phyloP scores from a whole-genome alignment of 352 stramenopile genomes.

The Phytophthora agathidicida region DNA sequence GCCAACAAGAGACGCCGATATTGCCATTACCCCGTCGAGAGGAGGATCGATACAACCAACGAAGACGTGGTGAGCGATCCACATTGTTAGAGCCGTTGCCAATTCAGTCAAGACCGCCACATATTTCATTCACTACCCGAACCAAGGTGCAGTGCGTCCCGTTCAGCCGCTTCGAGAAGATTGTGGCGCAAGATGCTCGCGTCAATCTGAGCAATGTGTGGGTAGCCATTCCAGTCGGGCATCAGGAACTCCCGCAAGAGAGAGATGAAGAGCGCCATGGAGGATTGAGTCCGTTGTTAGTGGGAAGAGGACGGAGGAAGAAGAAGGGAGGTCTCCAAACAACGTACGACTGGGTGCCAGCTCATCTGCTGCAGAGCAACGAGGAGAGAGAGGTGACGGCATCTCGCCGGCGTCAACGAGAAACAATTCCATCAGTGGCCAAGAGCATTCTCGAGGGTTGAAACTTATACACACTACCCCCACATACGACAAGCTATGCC shows the following conservation, averaged over 20 bases:
- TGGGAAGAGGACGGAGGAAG: conserved; percentile 16
- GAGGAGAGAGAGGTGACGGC: conserved; percentile 20
- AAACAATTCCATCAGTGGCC: conserved; percentile 13
- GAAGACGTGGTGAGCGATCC: conserved; percentile 15
- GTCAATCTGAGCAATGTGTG: conserved; percentile 68
- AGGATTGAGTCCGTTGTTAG: conserved; percentile 21
- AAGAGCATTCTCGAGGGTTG: conserved; percentile 17
- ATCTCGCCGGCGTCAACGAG: conserved; percentile 15
- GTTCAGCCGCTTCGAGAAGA: conserved; percentile 57
- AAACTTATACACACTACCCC: conserved; percentile 5
- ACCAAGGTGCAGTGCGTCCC: conserved; percentile 48
- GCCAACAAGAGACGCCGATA: conserved; percentile 41
- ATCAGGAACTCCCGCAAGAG: conserved; percentile 13
- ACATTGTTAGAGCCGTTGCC: conserved; percentile 49
- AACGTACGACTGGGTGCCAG: conserved; percentile 68
- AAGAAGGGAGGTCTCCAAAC: conserved; percentile 37
- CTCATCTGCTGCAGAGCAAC: conserved; percentile 42
- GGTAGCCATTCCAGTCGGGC: conserved; percentile 59
- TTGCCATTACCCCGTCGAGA: conserved; percentile 10
- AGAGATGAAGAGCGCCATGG: not conserved
- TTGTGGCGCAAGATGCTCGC: conserved; percentile 38
- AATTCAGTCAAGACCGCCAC: conserved; percentile 33
- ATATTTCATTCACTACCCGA: conserved; percentile 32
- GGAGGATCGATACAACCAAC: conserved; percentile 3
- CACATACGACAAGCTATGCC: conserved; percentile 11